Percentiles rank a stretch among this genome's conserved stretches.
Evolutionary conservation across 768 basidiomycete species (phyloP).

Genomic region (Pleurotus citrinopileatus): DNA sequence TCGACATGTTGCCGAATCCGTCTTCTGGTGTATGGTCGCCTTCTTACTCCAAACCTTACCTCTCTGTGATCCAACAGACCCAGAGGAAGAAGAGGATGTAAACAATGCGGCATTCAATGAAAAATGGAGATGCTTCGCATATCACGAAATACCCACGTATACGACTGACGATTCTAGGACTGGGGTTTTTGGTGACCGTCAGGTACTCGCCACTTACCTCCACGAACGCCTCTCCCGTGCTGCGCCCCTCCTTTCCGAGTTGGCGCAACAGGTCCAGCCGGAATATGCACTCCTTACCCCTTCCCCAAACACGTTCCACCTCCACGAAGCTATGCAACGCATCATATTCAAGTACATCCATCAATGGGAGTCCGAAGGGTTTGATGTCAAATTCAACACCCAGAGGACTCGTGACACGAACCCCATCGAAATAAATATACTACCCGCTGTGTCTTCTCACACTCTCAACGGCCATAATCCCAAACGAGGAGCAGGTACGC

Average conservation of each 20-base stretch:
- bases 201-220: neutral
- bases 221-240: neutral
- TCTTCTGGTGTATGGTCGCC: constrained; percentile 4
- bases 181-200: neutral
- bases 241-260: neutral
- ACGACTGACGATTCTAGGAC: neutral
- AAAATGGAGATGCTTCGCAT: constrained; percentile 3
- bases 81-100: neutral
- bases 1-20: constrained; percentile 9
- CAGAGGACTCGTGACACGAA: neutral
- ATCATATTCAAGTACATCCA: neutral
- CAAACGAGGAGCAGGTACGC: neutral
- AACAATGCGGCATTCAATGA: neutral
- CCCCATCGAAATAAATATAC: neutral
- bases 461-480: neutral
- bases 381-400: neutral
- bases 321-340: constrained; percentile 12
- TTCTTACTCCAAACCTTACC: neutral
- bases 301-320: neutral
- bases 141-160: constrained; percentile 4
- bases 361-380: neutral
- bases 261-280: neutral
- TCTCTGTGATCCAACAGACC: neutral
- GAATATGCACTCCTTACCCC: neutral
- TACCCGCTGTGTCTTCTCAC: neutral